Evolutionary conservation across 75 land plant genomes (phyloP).

Genomic region (Pinus albicaulis): DNA sequence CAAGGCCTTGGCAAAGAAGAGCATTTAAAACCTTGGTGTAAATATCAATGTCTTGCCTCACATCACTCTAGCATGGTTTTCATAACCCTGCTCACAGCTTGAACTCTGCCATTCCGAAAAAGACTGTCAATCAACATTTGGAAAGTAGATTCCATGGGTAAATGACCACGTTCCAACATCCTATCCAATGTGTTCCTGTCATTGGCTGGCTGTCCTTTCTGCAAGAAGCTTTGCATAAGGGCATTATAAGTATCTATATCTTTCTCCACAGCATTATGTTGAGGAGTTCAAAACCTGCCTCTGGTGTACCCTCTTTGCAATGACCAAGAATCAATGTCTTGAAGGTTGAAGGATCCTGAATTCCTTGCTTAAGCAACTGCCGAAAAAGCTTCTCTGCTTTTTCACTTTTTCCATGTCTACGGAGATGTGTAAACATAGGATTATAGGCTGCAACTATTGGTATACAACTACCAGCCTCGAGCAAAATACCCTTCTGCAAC

Average conservation of each 20-base stretch:
- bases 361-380: slow-evolving; percentile 57
- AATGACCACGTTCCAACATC: slow-evolving; percentile 47
- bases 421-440: slow-evolving; percentile 57
- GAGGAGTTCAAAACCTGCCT: slow-evolving; percentile 46
- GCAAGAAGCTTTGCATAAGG: slow-evolving; percentile 50
- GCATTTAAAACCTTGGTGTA: slow-evolving; percentile 31
- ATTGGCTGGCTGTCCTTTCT: slow-evolving; percentile 17
- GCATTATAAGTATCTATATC: slow-evolving; percentile 45
- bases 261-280: slow-evolving; percentile 54
- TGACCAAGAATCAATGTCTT: slow-evolving; percentile 57
- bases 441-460: slow-evolving; percentile 70
- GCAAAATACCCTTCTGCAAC: slow-evolving; percentile 40
- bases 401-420: slow-evolving; percentile 50
- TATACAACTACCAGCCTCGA: slow-evolving; percentile 25
- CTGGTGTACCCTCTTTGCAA: slow-evolving; percentile 46
- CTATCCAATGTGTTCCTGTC: slow-evolving; percentile 45
- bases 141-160: slow-evolving; percentile 43
- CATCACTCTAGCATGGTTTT: slow-evolving; percentile 51
- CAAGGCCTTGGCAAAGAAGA: slow-evolving; percentile 25
- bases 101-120: slow-evolving; percentile 23
- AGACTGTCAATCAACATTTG: slow-evolving; percentile 60
- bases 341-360: slow-evolving; percentile 41
- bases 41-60: slow-evolving; percentile 50
- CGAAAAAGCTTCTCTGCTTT: slow-evolving; percentile 63
- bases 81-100: slow-evolving; percentile 48